phyloP scores from a whole-genome alignment of 805 yeast species.

The Saccharomycopsis fibuligera region DNA sequence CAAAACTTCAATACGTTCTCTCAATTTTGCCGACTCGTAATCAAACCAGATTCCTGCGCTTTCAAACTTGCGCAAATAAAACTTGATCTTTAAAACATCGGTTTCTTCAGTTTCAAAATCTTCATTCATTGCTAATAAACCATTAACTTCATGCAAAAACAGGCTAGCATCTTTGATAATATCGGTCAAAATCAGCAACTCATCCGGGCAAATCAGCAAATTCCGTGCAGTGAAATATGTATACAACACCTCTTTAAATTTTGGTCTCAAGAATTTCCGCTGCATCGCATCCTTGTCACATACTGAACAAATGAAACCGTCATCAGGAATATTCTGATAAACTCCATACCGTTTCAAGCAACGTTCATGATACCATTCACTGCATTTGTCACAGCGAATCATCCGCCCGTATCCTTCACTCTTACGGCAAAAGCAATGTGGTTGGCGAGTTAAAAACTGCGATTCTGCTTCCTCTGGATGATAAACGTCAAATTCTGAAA shows the following conservation, averaged over 20 bases:
- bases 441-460: not conserved
- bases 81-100: conserved; percentile 31
- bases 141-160: conserved; percentile 15
- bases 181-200: conserved; percentile 24
- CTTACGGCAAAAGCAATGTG: conserved; percentile 55
- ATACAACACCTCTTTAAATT: conserved; percentile 28
- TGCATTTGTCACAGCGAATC: conserved; percentile 66
- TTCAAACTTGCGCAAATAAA: conserved; percentile 41
- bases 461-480: conserved; percentile 7
- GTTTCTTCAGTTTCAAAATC: conserved; percentile 23
- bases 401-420: conserved; percentile 49
- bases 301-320: conserved; percentile 46
- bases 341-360: conserved; percentile 41
- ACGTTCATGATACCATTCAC: conserved; percentile 63
- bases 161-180: conserved; percentile 21
- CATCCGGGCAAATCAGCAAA: conserved; percentile 32
- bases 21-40: not conserved
- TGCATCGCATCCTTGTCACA: conserved; percentile 34
- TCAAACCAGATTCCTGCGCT: conserved; percentile 23
- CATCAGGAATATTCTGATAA: conserved; percentile 28
- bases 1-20: not conserved
- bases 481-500: conserved; percentile 5
- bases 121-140: too few relatives aligned
- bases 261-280: conserved; percentile 31
- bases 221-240: conserved; percentile 27